Evolutionary conservation across 108 stramenopile genomes (phyloP).

Genomic region (Cyclotella kingstonii): DNA sequence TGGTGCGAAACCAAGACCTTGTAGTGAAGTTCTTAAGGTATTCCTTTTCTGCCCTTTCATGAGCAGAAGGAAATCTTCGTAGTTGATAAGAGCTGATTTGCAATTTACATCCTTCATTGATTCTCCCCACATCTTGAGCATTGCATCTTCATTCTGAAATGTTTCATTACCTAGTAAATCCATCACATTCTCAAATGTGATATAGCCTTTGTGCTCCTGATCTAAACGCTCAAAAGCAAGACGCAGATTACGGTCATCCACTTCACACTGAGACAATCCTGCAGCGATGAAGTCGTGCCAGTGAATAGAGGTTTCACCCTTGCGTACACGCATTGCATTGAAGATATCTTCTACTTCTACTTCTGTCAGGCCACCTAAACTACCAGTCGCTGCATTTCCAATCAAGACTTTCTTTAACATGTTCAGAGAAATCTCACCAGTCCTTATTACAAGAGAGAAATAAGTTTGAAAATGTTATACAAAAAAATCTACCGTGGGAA

Average conservation of each 20-base stretch:
- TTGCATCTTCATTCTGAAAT: slow-evolving; percentile 64
- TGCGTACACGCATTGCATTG: slow-evolving; percentile 84
- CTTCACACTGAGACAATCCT: slow-evolving; percentile 78
- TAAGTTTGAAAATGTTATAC: neutral
- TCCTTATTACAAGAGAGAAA: slow-evolving; percentile 11
- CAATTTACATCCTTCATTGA: slow-evolving; percentile 66
- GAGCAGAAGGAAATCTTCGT: slow-evolving; percentile 79
- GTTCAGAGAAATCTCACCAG: slow-evolving; percentile 78
- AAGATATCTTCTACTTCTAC: slow-evolving; percentile 89
- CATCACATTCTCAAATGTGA: slow-evolving; percentile 84
- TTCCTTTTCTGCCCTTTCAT: slow-evolving; percentile 84
- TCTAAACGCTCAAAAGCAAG: slow-evolving; percentile 86
- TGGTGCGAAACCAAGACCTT: slow-evolving; percentile 17
- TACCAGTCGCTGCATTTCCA: slow-evolving; percentile 79
- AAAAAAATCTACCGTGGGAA: neutral
- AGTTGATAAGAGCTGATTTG: slow-evolving; percentile 57
- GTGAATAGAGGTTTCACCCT: slow-evolving; percentile 77
- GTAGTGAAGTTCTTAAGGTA: slow-evolving; percentile 16
- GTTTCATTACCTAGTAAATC: slow-evolving; percentile 80
- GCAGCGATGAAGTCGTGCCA: slow-evolving; percentile 91
- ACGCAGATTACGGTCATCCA: slow-evolving; percentile 85
- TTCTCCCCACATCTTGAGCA: slow-evolving; percentile 82
- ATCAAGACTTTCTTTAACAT: slow-evolving; percentile 80
- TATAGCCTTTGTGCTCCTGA: slow-evolving; percentile 85
- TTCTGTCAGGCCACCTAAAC: slow-evolving; percentile 81